Evolutionary conservation across 2,329 filamentous ascomycete genomes (phyloP), one percentile per base, ranked within the genome.

Genomic region (Sporothrix protearum): DNA sequence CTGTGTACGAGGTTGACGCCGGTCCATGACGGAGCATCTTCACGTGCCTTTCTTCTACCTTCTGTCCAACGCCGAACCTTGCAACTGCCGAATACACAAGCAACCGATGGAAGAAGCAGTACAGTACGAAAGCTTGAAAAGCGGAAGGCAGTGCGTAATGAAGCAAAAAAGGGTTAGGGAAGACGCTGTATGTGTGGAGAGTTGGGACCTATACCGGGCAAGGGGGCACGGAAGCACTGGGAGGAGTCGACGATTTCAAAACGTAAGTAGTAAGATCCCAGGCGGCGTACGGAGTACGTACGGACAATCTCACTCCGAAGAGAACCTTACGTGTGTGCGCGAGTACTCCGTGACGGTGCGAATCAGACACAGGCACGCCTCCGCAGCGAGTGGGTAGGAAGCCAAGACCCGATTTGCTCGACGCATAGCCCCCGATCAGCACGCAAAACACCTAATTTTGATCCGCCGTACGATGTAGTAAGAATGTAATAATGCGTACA

Each of bases 341-440:
- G 12, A n/a, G 63, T 49, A 10, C 42, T 28, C 63, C 63, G 33
- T 39, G 47, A 42, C 45, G 68, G 42, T 28, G 53, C 42, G 55
- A 45, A 70, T 55, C n/a, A 42, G 10, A 42, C 9, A 7, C 19
- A 19, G 45, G 16, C 22, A 42, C 19, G 42, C 53, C 39, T 55
- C 28, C 14, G 19, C n/a, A 28, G 30, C 25, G 61, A 66, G 12
- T n/a, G 61, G 22, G 22, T 10, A 51, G n/a, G n/a, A 25, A 47
- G 55, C 68, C 55, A 63, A 70, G 68, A 36, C 55, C 57, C 53
- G 68, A 70, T 70, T 63, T 70, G 55, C 55, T 69, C 68, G 68
- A 55, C 55, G 55, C 42, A 63, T 51, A 45, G 39, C 39, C 68
- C 53, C 55, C 68, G 55, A 45, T 59, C 70, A 71, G 39, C 61